phyloP scores from a whole-genome alignment of 1,284 basidiomycete genomes.

The Rhodofomes roseus region DNA sequence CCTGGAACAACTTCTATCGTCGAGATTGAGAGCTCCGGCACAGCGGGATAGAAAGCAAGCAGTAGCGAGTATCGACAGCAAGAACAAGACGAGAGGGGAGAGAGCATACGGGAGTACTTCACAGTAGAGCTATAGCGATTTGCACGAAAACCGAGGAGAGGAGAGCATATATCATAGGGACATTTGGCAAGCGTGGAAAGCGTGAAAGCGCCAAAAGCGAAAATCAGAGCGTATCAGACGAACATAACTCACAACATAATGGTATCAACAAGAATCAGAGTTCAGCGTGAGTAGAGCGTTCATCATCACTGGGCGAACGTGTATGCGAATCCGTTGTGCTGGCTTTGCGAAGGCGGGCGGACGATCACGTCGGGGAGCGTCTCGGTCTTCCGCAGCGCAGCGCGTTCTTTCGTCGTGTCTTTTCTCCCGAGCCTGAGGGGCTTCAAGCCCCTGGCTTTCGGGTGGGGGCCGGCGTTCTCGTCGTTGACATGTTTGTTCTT shows the following conservation, averaged over 20 bases:
- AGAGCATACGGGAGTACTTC: constrained; percentile 2
- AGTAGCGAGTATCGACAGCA: constrained; percentile 1
- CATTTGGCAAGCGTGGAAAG: constrained; percentile 3
- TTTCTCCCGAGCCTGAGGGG: constrained; percentile 54
- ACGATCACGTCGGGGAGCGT: constrained; percentile 42
- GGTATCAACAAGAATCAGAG: constrained; percentile 16
- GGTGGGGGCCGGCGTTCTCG: constrained; percentile 38
- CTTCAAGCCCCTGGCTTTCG: constrained; percentile 42
- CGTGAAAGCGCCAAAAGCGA: constrained; percentile 4
- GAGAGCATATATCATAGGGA: background rate
- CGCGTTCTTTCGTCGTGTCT: constrained; percentile 59
- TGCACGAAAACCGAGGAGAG: background rate
- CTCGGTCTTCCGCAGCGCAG: constrained; percentile 37
- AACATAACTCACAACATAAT: constrained; percentile 16
- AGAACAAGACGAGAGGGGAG: background rate
- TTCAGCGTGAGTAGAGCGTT: constrained; percentile 7
- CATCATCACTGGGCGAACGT: constrained; percentile 13
- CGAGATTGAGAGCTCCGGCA: constrained; percentile 9
- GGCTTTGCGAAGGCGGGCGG: constrained; percentile 37
- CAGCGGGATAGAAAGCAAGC: constrained; percentile 9
- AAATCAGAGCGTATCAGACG: constrained; percentile 7
- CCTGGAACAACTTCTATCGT: constrained; percentile 2
- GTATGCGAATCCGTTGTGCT: constrained; percentile 20
- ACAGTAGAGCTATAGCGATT: constrained; percentile 1
- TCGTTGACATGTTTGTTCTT: constrained; percentile 36